These are phyloP conservation scores for Debaryomyces psychrophilus DNA, from an alignment of 1,139 yeast genomes.

Conservation along the genomic window DNA sequence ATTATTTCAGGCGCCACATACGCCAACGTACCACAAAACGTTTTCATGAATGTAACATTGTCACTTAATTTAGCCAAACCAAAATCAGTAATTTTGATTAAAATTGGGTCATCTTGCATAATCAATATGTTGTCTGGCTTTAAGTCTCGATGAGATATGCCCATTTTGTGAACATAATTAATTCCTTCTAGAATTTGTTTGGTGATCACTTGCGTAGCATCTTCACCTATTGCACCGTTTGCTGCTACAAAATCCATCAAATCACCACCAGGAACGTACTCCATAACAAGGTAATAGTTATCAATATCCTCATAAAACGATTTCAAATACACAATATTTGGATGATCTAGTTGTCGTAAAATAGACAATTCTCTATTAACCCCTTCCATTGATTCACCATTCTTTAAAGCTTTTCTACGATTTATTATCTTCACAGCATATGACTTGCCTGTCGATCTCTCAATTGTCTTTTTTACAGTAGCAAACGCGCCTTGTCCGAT, in stretches of 20 bases:
- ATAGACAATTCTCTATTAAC: constrained; percentile 87
- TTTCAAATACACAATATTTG: constrained; percentile 78
- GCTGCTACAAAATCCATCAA: constrained; percentile 94
- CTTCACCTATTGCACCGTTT: constrained; percentile 89
- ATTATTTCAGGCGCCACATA: constrained; percentile 95
- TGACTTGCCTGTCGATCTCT: constrained; percentile 78
- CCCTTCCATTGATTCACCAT: constrained; percentile 62
- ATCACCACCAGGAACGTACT: constrained; percentile 95
- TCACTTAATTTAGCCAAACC: constrained; percentile 85
- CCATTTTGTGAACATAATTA: constrained; percentile 81
- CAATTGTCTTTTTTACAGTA: constrained; percentile 87
- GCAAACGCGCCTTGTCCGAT: constrained; percentile 98
- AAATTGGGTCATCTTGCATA: constrained; percentile 87
- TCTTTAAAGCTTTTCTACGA: constrained; percentile 73
- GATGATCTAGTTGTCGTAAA: constrained; percentile 74
- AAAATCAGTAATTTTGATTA: constrained; percentile 89
- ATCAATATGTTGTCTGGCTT: constrained; percentile 92
- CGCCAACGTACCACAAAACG: constrained; percentile 89
- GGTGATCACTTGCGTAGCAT: constrained; percentile 82
- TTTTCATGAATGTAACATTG: constrained; percentile 76
- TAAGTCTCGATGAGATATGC: constrained; percentile 90
- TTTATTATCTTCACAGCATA: constrained; percentile 91
- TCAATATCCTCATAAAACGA: constrained; percentile 85
- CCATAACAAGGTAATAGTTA: constrained; percentile 88
- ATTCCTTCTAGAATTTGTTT: constrained; percentile 84